phyloP scores from a whole-genome alignment of 139 green algal genomes.

The Tetraselmis striata region DNA sequence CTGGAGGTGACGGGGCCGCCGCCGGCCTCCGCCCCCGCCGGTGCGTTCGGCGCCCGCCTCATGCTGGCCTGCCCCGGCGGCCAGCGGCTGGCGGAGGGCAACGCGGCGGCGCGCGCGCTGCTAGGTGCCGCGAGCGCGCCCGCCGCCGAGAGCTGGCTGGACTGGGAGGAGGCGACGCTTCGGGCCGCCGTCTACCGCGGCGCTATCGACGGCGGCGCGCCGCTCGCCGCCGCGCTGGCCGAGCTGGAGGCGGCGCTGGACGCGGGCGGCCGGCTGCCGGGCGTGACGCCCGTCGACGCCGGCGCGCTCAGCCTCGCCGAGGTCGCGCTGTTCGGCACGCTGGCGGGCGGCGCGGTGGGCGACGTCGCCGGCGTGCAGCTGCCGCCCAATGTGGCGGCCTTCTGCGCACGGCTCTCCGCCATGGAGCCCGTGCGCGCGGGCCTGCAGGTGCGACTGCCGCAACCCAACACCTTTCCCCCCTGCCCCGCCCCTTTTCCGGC shows the following conservation, averaged over 20 bases:
- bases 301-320: constrained; percentile 42
- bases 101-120: neutral
- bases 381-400: neutral
- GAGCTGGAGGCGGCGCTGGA: constrained; percentile 24
- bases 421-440: neutral
- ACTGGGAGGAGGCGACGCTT: constrained; percentile 51
- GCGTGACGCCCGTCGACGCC: constrained; percentile 2
- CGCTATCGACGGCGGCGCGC: constrained; percentile 4
- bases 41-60: neutral
- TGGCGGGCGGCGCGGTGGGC: neutral
- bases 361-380: neutral
- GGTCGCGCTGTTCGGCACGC: constrained; percentile 28
- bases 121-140: neutral
- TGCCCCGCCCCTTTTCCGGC: too few relatives aligned
- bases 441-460: too few relatives aligned
- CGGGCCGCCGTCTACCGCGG: constrained; percentile 29
- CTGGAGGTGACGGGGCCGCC: neutral
- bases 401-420: neutral
- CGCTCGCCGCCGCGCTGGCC: constrained; percentile 18
- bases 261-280: neutral
- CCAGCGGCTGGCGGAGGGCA: constrained; percentile 35
- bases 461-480: too few relatives aligned
- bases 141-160: constrained; percentile 48
- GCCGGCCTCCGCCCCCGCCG: neutral
- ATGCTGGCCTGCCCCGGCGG: neutral